Base-by-base conservation (phyloP, 2,329 filamentous ascomycete genomes). In the Rhinocladiella similis region DNA sequence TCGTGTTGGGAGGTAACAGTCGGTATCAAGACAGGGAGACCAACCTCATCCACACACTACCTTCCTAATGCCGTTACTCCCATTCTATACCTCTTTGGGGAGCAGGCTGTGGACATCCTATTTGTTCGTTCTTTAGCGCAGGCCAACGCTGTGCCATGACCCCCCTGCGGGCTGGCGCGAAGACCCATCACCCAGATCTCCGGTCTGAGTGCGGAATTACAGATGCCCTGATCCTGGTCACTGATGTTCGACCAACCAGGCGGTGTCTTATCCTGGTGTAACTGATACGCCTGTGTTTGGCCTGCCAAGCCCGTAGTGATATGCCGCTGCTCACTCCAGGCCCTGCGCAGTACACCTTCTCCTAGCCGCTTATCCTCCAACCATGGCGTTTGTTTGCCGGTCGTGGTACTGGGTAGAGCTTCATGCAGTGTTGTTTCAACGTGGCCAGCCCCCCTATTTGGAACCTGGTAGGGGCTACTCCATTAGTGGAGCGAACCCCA, bases 111-210 rank as follows among this genome's bases (percentile, higher is more conserved):
- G 18, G n/a, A 12, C 18, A 25, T 43, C 5, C 36, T 18, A 56
- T 56, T 56, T 29, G 54, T 33, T 56, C 54, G 54, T 56, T 56
- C 54, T 38, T 42, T 52, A 56, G 54, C 54, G 54, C 25, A 41
- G 16, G n/a, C 36, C 53, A 49, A 16, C 25, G 41, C 46, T 49
- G 33, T 29, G 22, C 49, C 27, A 29, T 46, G 20, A 9, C 10
- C 25, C 16, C 41, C 41, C 41, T 43, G 41, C 41, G 41, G 41
- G 18, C 29, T 10, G 29, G 29, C 29, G 10, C 10, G 29, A 33
- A 33, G 29, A 33, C 5, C 6, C 29, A 12, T 18, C 18, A 41
- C 14, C n/a, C 14, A 41, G 47, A 50, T 50, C 38, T 50, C 47
- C 47, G 33, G 25, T 20, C 20, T 9, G 22, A 39, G 33, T 19